Percentiles rank a stretch among this genome's conserved stretches.
phyloP scores from a whole-genome alignment of 2,329 filamentous ascomycete species.

The Zymoseptoria brevis region DNA sequence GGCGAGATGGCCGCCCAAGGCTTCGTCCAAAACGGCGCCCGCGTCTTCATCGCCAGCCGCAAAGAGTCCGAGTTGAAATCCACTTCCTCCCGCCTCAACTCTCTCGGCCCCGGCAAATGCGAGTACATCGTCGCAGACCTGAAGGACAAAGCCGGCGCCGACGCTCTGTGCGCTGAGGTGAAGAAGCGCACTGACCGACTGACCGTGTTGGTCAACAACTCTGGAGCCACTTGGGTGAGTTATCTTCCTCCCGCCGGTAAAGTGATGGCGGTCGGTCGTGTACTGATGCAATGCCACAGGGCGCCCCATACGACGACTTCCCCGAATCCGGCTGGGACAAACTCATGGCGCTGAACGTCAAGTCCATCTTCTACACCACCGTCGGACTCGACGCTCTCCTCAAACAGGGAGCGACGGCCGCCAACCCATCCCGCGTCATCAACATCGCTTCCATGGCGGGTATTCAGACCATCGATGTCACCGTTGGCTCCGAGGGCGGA shows the following conservation, averaged over 20 bases:
- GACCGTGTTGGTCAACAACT: conserved; percentile 42
- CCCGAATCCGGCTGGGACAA: conserved; percentile 52
- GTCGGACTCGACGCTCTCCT: conserved; percentile 39
- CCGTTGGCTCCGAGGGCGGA: conserved; percentile 40
- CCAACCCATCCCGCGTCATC: conserved; percentile 38
- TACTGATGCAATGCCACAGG: conserved; percentile 12
- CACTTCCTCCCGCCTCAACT: conserved; percentile 35
- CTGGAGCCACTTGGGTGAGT: conserved; percentile 33
- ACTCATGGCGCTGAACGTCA: conserved; percentile 37
- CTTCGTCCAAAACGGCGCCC: conserved; percentile 38
- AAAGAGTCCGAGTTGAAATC: conserved; percentile 40
- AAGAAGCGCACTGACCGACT: conserved; percentile 38
- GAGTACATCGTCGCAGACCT: conserved; percentile 39
- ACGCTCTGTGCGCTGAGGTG: conserved; percentile 35
- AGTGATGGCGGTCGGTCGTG: neutral
- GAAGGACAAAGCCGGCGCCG: conserved; percentile 37
- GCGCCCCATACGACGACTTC: conserved; percentile 51
- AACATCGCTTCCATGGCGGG: conserved; percentile 42
- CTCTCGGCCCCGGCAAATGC: conserved; percentile 38
- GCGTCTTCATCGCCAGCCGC: conserved; percentile 36
- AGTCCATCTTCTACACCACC: conserved; percentile 39
- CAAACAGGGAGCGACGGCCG: conserved; percentile 34
- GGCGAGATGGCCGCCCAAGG: conserved; percentile 42
- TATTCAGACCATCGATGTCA: conserved; percentile 39
- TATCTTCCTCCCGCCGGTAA: neutral